Base-by-base conservation (phyloP, 2,329 filamentous ascomycete species). In the Aspergillus spinulosporus region DNA sequence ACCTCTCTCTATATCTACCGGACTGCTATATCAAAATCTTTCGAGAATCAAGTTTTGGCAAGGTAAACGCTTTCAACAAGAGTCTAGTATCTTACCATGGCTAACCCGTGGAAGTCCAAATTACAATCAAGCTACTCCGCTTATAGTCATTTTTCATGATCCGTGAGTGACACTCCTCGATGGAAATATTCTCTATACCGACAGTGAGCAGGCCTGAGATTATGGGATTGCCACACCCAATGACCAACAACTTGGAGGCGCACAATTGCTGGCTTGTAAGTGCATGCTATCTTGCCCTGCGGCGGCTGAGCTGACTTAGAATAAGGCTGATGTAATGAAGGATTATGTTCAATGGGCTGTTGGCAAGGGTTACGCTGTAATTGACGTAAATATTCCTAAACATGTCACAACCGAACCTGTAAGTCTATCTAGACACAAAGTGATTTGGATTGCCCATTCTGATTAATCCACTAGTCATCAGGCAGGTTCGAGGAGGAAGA, bases 261-360 rank as follows among this genome's bases (percentile, higher is more conserved):
- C 92, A 97, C 67, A 96, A 97, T 67, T 85, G 88, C 4, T 96
- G 89, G 84, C 80, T 97, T 67, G 92, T 96, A 81, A 75, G 89
- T 80, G 8, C 44, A 49, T 32, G 49, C 57, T 37, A 62, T 61
- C 60, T 48, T 62, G 58, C 47, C 61, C n/a, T 47, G 29, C 12
- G 11, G 43, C 34, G 28, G 36, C 42, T 29, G 54, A 60, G 56
- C 72, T 71, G 62, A 76, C 59, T 21, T 48, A 43, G 29, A 39
- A 15, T 44, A 75, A 96, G 92, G 85, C 89, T 76, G 92, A 97
- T 80, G 83, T 85, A 48, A 83, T 92, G 46, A 85, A 86, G 67
- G 83, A 86, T 31, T 97, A 96, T 71, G 85, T 97, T 61, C 86
- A 88, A 57, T 96, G 92, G 91, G 91, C 91, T 0, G 74, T 87